Evolutionary conservation across 2,329 filamentous ascomycete species (phyloP), one percentile per base, ranked within the genome.

Genomic region (Claviceps humidiphila): DNA sequence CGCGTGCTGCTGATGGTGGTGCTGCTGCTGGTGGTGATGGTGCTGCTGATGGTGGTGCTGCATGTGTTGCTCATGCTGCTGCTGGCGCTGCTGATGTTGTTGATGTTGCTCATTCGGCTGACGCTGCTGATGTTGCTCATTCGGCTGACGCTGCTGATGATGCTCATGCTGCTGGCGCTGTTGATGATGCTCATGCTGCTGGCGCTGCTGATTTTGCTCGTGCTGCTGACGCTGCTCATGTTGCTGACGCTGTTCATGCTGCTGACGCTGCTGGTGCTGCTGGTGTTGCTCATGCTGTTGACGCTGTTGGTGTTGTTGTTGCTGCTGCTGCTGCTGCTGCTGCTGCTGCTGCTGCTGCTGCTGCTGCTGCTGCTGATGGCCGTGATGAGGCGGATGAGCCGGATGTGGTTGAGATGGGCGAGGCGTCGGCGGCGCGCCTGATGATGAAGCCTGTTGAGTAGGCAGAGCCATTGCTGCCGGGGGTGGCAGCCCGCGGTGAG

Each of bases 401-500:
- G 17, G 17, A 20, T 20, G 9, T 9, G 9, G 30, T 34, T 34
- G 30, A 34, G 30, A 34, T 4, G 30, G 30, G 8, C 30, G 30
- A 34, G 30, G 59, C 5, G 60, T 53, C 16, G 58, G 59, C 52
- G 62, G 59, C 48, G 59, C 60, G 50, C 58, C 58, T 24, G 59
- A 51, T 17, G 60, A 50, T 20, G 63, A 64, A 58, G 69, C 68
- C 51, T 66, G 67, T 58, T 74, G 72, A 48, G 68, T 75, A 56
- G 80, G 72, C 58, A 84, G 68, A 60, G 77, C 74, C 77, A 85
- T 79, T 65, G 78, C 78, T 61, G 80, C 77, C 68, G 84, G 82
- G 53, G 79, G 78, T 65, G 84, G 84, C 71, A 87, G 71, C 61
- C 80, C 80, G 68, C 83, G 80, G 68, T 84, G 82, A 67, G 81